phyloP scores from a whole-genome alignment of 495 filamentous ascomycete species.

The Jackrogersella multiformis region DNA sequence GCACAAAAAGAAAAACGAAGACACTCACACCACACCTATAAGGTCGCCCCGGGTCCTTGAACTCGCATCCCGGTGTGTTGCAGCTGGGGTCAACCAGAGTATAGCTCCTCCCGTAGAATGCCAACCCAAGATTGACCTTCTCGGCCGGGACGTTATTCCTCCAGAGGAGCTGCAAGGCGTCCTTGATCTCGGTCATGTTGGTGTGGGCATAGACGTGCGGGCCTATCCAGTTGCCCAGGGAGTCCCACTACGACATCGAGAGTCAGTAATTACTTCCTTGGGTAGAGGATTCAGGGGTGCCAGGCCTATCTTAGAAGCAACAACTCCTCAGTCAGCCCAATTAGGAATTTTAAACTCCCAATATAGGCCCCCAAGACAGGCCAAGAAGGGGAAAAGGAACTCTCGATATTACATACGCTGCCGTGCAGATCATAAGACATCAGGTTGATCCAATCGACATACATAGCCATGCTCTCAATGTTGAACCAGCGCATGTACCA shows the following conservation, averaged over 20 bases:
- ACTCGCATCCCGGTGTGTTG: constrained; percentile 42
- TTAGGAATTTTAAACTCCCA: too few species aligned
- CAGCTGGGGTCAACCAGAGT: constrained; percentile 38
- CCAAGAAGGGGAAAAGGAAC: too few species aligned
- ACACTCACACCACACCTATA: too few species aligned
- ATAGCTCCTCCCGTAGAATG: constrained; percentile 63
- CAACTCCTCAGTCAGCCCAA: too few species aligned
- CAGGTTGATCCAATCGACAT: constrained; percentile 64
- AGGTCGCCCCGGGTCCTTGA: constrained; percentile 32
- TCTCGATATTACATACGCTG: constrained; percentile 36
- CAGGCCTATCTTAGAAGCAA: too few species aligned
- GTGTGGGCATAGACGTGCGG: constrained; percentile 55
- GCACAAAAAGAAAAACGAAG: too few species aligned
- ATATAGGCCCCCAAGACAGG: too few species aligned
- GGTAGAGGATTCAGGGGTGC: too few species aligned
- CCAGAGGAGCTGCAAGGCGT: constrained; percentile 61
- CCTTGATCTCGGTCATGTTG: constrained; percentile 66
- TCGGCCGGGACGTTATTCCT: constrained; percentile 54
- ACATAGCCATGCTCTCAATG: too few species aligned
- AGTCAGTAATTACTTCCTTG: too few species aligned
- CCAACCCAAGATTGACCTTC: constrained; percentile 59
- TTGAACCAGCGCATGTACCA: constrained; percentile 65
- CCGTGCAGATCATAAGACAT: constrained; percentile 58
- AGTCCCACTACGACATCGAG: too few species aligned
- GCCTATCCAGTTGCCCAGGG: too few species aligned